A percentile compares a stretch with the other conserved stretches of the same genome.
Evolutionary conservation across 2,329 filamentous ascomycete species (phyloP).

Genomic region (Aspergillus fischeri): DNA sequence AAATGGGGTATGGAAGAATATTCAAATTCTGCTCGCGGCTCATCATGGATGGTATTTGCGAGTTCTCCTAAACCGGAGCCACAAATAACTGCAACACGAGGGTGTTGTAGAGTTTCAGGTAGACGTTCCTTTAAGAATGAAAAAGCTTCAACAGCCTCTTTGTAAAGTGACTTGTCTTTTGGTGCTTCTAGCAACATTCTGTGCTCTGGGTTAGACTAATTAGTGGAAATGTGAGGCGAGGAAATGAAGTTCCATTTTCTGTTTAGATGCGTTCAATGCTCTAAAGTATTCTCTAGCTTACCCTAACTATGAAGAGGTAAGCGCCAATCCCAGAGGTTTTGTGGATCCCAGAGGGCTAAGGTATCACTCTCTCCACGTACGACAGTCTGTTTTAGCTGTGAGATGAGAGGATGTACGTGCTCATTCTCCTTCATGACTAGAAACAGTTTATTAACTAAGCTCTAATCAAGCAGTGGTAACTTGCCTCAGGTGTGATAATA

Average conservation of each 20-base stretch:
- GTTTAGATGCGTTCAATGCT: background rate
- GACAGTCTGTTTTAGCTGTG: background rate
- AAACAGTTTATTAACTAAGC: too few species aligned
- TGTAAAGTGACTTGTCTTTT: conserved; percentile 16
- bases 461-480: too few species aligned
- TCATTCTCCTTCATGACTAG: background rate
- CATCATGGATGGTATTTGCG: conserved; percentile 51
- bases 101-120: conserved; percentile 48
- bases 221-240: background rate
- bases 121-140: conserved; percentile 47
- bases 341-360: background rate
- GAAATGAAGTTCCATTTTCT: background rate
- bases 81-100: conserved; percentile 60
- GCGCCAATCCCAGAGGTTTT: background rate
- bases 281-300: background rate
- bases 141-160: conserved; percentile 46
- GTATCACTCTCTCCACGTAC: background rate
- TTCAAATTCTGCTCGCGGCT: conserved; percentile 50
- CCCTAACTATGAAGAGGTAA: background rate
- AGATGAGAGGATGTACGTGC: background rate
- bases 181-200: conserved; percentile 10
- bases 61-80: conserved; percentile 62
- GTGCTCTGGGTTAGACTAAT: background rate
- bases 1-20: conserved; percentile 61
- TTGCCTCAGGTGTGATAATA: background rate